These are phyloP conservation scores for Penicillium brevicompactum DNA, from an alignment of 2,329 filamentous ascomycete species.

Conservation along the genomic window DNA sequence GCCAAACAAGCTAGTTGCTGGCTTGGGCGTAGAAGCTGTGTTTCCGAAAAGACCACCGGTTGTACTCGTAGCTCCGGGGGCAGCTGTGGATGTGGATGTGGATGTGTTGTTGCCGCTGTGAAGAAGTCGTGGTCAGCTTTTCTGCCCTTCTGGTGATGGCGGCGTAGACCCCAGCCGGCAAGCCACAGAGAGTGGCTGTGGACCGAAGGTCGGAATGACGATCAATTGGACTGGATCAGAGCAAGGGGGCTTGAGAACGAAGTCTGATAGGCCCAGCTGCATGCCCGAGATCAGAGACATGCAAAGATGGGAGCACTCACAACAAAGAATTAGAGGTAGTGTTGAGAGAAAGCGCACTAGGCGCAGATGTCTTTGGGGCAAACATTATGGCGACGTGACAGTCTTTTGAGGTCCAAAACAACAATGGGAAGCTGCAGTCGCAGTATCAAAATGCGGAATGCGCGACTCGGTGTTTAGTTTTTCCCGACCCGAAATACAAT, in stretches of 20 bases:
- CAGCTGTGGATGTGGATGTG: slow-evolving; percentile 29
- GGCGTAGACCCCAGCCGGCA: not conserved
- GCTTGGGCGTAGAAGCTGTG: slow-evolving; percentile 32
- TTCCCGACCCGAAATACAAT: slow-evolving; percentile 12
- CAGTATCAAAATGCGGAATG: slow-evolving; percentile 21
- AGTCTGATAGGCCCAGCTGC: slow-evolving; percentile 3
- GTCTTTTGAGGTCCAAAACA: not conserved
- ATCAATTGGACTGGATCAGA: slow-evolving; percentile 2
- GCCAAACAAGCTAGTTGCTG: slow-evolving; percentile 36
- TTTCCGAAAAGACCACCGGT: slow-evolving; percentile 37
- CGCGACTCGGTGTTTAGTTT: slow-evolving; percentile 15
- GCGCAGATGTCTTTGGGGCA: slow-evolving; percentile 37
- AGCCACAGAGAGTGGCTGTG: not conserved
- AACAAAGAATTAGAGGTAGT: slow-evolving; percentile 54
- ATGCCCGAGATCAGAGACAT: slow-evolving; percentile 2
- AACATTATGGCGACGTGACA: slow-evolving; percentile 33
- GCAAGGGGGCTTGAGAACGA: slow-evolving; percentile 2
- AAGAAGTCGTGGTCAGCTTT: slow-evolving; percentile 19
- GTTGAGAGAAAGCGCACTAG: slow-evolving; percentile 54
- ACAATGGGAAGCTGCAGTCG: slow-evolving; percentile 12
- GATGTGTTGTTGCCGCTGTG: slow-evolving; percentile 27
- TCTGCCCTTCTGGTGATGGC: not conserved
- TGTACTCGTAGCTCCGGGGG: slow-evolving; percentile 30
- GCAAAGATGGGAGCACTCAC: slow-evolving; percentile 36
- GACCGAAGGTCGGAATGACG: not conserved